Evolutionary conservation across 2,329 filamentous ascomycete genomes (phyloP), one percentile per base, ranked within the genome.

Genomic region (Harringtonia lauricola): DNA sequence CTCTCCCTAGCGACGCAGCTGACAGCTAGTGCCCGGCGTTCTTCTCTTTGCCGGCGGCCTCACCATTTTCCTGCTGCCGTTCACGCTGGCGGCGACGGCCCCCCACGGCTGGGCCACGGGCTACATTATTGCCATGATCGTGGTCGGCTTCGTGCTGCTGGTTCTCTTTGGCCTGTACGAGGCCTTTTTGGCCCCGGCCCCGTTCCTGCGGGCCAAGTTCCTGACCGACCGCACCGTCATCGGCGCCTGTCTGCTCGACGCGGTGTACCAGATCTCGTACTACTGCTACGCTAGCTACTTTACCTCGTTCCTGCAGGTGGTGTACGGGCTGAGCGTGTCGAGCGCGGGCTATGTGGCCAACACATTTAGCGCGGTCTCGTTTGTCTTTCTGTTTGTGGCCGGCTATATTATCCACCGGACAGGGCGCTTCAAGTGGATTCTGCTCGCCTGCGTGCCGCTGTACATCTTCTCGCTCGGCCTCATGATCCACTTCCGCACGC

Each of bases 41-140:
- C 44, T 83, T 17, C 63, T 84, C 3, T 65, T 83, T 47, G 68
- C 71, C 8, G 64, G 61, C 2, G 81, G 78, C 2, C 70, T 83
- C 49, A 66, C 72, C 0, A 60, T 84, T 9, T 76, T 87, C 54
- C 64, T 87, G 10, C 69, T 87, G 7, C 79, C 83, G 1, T 77
- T 87, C 57, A 79, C 67, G 13, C 66, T 87, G 13, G 65, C 63
- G 41, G 59, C 61, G 1, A 62, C 63, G 38, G 64, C 67, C 47
- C 43, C 53, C 3, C 54, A 65, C 9, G 51, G 54, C 12, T 72
- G 67, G 66, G 54, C 52, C 17, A 60, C 62, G 1, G 57, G 62
- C 1, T 57, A 64, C 44, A 64, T 70, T 39, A 67, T 67, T 47
- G 54, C 55, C 46, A 57, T 67, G 49, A 47, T 66, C 17, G 52